These are phyloP conservation scores for Metschnikowia lochheadii DNA, from an alignment of 805 yeast species.

Conservation along the genomic window DNA sequence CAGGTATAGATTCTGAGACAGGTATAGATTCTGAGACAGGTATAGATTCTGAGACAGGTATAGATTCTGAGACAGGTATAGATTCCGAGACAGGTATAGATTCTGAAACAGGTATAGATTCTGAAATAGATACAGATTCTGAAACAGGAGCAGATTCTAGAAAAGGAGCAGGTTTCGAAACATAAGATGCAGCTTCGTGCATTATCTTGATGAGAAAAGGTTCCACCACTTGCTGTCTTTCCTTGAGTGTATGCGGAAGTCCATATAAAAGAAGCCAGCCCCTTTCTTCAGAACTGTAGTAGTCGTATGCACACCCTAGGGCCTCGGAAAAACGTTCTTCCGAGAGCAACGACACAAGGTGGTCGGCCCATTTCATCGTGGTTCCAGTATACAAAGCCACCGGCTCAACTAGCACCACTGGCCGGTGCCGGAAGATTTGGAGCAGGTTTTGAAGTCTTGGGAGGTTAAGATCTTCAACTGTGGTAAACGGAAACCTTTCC, in stretches of 20 bases:
- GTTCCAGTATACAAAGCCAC: slow-evolving; percentile 52
- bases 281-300: slow-evolving; percentile 42
- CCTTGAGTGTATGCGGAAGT: slow-evolving; percentile 44
- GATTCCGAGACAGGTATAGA: too few species aligned
- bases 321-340: slow-evolving; percentile 52
- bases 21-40: too few species aligned
- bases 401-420: slow-evolving; percentile 18
- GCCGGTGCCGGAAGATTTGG: slow-evolving; percentile 22
- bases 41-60: too few species aligned
- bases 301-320: slow-evolving; percentile 49
- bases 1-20: too few species aligned
- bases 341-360: slow-evolving; percentile 45
- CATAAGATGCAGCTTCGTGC: slow-evolving; percentile 26
- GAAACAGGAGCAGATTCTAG: too few species aligned
- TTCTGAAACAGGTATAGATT: too few species aligned
- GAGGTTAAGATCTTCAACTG: slow-evolving; percentile 18
- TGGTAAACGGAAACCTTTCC: slow-evolving; percentile 33
- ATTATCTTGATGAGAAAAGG: slow-evolving; percentile 57
- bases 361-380: slow-evolving; percentile 67
- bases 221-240: slow-evolving; percentile 46
- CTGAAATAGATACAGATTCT: too few species aligned
- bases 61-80: too few species aligned
- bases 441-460: slow-evolving; percentile 13
- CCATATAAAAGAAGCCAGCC: slow-evolving; percentile 51
- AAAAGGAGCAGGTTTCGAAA: too few species aligned